A percentile compares a stretch with the other conserved stretches of the same genome.
Evolutionary conservation across 768 basidiomycete species (phyloP).

Genomic region (Trametes cingulata): DNA sequence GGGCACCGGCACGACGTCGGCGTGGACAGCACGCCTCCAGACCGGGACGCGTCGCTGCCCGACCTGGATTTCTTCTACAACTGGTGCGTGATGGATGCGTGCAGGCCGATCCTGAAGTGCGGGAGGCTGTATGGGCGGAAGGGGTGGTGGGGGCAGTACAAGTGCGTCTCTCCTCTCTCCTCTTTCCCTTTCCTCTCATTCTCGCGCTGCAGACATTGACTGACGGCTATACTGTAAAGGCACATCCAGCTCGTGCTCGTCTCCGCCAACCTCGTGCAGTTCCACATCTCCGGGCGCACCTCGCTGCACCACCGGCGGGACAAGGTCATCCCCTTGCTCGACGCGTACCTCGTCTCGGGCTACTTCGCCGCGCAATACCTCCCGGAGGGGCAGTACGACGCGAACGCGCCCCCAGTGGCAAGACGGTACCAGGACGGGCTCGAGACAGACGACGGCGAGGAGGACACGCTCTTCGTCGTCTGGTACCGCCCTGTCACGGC

Average conservation of each 20-base stretch:
- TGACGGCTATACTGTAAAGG: too few species aligned
- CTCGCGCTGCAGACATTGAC: neutral
- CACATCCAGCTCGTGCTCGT: conserved; percentile 74
- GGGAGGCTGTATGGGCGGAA: conserved; percentile 74
- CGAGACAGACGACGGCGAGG: conserved; percentile 82
- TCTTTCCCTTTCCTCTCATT: neutral
- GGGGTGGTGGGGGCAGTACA: conserved; percentile 74
- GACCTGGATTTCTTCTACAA: conserved; percentile 72
- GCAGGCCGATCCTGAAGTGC: conserved; percentile 70
- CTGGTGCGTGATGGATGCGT: conserved; percentile 84
- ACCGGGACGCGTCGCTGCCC: conserved; percentile 54
- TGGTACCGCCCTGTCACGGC: conserved; percentile 49
- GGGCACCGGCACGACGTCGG: conserved; percentile 44
- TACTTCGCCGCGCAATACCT: conserved; percentile 71
- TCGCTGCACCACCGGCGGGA: conserved; percentile 57
- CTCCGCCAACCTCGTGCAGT: conserved; percentile 73
- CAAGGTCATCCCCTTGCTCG: conserved; percentile 61
- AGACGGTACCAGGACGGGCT: conserved; percentile 89
- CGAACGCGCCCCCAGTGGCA: conserved; percentile 52
- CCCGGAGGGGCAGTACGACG: conserved; percentile 61
- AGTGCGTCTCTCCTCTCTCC: conserved; percentile 59
- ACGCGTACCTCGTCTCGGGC: conserved; percentile 87
- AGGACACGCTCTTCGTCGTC: conserved; percentile 86
- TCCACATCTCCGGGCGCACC: conserved; percentile 59
- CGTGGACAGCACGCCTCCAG: conserved; percentile 41